Conservation (phyloP, 83 land plant genomes). For the Larix sibirica region DNA sequence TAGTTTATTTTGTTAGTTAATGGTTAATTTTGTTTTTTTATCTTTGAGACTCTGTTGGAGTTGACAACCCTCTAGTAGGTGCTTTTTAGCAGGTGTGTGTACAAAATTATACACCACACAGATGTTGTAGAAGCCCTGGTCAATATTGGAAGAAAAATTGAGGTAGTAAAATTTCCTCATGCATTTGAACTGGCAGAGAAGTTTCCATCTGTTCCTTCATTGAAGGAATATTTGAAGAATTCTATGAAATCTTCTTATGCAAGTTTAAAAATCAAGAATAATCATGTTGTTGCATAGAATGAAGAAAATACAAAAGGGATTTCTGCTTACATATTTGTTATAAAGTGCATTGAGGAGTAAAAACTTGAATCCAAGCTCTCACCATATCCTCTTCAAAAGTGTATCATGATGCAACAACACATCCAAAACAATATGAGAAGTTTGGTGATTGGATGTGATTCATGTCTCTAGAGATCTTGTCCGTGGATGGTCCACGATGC, state of each 20-base stretch:
- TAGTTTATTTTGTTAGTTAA: too few species aligned
- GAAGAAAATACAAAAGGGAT: conserved; percentile 86
- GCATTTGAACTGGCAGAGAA: conserved; percentile 79
- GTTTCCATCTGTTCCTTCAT: conserved; percentile 76
- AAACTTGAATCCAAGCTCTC: conserved; percentile 82
- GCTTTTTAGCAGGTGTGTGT: too few species aligned
- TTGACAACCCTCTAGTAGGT: too few species aligned
- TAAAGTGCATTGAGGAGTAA: conserved; percentile 93
- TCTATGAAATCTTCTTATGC: conserved; percentile 67
- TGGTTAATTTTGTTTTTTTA: too few species aligned
- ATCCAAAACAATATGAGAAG: too few species aligned
- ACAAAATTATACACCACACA: conserved; percentile 19
- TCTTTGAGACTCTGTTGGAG: too few species aligned
- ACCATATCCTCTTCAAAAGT: conserved; percentile 75
- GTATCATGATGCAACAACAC: conserved; percentile 19
- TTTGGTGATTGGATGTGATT: too few species aligned
- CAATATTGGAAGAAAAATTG: conserved; percentile 86
- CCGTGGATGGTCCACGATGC: too few species aligned
- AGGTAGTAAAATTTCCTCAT: conserved; percentile 85
- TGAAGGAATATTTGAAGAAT: conserved; percentile 89
- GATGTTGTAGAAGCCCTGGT: conserved; percentile 83
- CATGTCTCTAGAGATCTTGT: too few species aligned
- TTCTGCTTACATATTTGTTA: conserved; percentile 80
- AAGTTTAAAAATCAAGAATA: conserved; percentile 56
- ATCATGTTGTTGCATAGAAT: conserved; percentile 62